A percentile compares a stretch with the other conserved stretches of the same genome.
phyloP scores from a whole-genome alignment of 306 rosid genomes.

The Prunus mira region DNA sequence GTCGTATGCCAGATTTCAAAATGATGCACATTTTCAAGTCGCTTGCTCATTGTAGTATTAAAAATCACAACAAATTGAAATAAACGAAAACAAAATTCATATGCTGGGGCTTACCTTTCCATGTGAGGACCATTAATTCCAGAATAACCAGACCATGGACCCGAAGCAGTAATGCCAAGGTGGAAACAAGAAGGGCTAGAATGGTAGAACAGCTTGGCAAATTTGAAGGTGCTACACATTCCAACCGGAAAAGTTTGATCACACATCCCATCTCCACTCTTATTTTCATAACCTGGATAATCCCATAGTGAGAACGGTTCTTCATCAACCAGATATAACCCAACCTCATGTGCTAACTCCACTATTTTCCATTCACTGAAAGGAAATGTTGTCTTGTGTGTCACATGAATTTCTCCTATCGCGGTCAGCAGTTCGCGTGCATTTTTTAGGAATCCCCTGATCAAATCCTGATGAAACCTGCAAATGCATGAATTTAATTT shows the following conservation, averaged over 20 bases:
- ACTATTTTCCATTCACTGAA: slow-evolving; percentile 30
- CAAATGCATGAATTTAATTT: background rate
- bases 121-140: background rate
- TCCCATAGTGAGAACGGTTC: background rate
- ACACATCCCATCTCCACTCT: slow-evolving; percentile 28
- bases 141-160: background rate
- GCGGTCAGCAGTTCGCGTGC: slow-evolving; percentile 5
- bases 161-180: background rate
- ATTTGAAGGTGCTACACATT: slow-evolving; percentile 22
- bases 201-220: background rate
- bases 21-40: background rate
- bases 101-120: background rate
- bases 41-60: background rate
- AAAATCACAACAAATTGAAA: background rate
- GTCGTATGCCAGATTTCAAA: no score
- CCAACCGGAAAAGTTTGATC: slow-evolving; percentile 28
- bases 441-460: slow-evolving; percentile 29
- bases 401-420: slow-evolving; percentile 41
- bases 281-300: slow-evolving; percentile 33
- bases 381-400: slow-evolving; percentile 41
- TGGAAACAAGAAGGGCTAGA: background rate
- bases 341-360: slow-evolving; percentile 2
- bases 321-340: background rate
- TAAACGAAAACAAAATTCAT: background rate
- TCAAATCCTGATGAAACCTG: slow-evolving; percentile 33